Conservation (phyloP, 176 grass and related monocot species). For the Aegilops speltoides region DNA sequence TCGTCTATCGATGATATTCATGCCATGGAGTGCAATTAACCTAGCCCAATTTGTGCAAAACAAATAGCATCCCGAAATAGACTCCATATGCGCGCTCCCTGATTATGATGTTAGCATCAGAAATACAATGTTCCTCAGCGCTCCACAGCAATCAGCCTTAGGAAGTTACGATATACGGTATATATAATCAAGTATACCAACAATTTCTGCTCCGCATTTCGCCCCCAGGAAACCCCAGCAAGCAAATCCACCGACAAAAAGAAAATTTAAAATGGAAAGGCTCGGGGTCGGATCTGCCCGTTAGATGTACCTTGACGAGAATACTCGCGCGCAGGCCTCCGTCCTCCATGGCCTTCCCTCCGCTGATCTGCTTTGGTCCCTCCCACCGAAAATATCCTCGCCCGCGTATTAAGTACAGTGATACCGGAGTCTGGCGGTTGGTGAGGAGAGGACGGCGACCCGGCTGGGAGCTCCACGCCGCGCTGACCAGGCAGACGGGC, state of each 20-base stretch:
- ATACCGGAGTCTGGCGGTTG: background rate
- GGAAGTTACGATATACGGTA: background rate
- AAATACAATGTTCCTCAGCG: background rate
- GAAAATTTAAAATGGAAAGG: background rate
- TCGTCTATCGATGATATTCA: too few species aligned
- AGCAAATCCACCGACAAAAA: background rate
- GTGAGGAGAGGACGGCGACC: background rate
- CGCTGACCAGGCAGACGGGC: background rate
- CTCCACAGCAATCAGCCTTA: background rate
- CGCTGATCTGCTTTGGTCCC: background rate
- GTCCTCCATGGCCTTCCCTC: constrained; percentile 39
- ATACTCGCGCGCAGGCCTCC: constrained; percentile 16
- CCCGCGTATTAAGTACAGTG: background rate
- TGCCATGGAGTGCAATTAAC: too few species aligned
- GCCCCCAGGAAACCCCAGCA: background rate
- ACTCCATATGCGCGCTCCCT: too few species aligned
- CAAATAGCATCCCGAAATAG: too few species aligned
- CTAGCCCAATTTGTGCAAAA: too few species aligned
- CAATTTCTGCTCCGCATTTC: background rate
- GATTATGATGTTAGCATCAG: background rate
- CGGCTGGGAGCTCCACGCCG: background rate
- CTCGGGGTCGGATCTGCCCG: background rate
- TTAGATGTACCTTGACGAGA: constrained; percentile 27
- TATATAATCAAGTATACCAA: background rate
- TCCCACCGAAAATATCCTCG: background rate